phyloP scores from a whole-genome alignment of 805 yeast genomes.

The Pichia phayaonensis region DNA sequence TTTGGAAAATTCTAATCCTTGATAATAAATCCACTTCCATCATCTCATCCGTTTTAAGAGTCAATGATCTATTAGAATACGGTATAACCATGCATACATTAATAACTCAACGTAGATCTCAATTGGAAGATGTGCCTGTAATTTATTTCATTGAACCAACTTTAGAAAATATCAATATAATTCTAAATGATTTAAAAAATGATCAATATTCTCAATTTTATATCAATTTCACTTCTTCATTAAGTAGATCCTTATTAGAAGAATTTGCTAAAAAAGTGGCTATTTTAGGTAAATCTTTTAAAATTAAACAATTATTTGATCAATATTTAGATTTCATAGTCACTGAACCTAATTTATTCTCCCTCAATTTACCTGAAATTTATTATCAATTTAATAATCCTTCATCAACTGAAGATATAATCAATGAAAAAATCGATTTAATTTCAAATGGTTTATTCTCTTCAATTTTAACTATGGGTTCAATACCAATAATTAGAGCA shows the following conservation, averaged over 20 bases:
- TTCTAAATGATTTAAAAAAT: constrained; percentile 62
- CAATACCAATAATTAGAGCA: constrained; percentile 85
- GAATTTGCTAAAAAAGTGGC: constrained; percentile 83
- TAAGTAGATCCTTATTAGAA: constrained; percentile 74
- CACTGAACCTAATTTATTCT: constrained; percentile 86
- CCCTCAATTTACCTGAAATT: constrained; percentile 58
- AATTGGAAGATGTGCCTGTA: constrained; percentile 91
- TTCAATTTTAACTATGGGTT: constrained; percentile 65
- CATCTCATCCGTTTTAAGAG: constrained; percentile 85
- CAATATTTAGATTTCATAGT: constrained; percentile 90
- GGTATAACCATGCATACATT: constrained; percentile 89
- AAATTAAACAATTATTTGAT: constrained; percentile 84
- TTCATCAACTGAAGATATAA: constrained; percentile 62
- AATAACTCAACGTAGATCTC: constrained; percentile 63
- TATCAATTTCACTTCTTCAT: constrained; percentile 78
- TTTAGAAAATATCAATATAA: constrained; percentile 57
- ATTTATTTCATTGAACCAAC: constrained; percentile 90
- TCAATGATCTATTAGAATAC: constrained; percentile 79
- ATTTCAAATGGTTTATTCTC: constrained; percentile 80
- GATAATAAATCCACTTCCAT: constrained; percentile 79
- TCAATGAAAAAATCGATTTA: constrained; percentile 56
- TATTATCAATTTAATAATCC: constrained; percentile 69
- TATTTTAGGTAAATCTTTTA: constrained; percentile 55
- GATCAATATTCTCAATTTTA: constrained; percentile 76
- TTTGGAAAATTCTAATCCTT: constrained; percentile 87